Evolutionary conservation across 2,329 filamentous ascomycete genomes (phyloP), one percentile per base, ranked within the genome.

Genomic region (Botrytis cinerea): DNA sequence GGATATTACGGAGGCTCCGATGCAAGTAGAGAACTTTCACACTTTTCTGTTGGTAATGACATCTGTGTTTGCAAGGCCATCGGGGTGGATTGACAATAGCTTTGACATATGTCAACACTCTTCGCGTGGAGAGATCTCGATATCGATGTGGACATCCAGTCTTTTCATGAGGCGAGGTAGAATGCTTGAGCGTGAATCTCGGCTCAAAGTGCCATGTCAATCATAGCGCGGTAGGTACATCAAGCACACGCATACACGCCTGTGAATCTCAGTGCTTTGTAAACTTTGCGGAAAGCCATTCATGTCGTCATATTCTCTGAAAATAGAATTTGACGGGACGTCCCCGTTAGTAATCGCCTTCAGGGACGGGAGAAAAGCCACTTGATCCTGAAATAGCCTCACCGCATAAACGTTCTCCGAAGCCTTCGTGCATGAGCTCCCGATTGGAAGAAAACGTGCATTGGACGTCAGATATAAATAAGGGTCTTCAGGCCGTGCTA

Each of bases 1-100:
- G 4, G 9, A 28, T 18, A 9, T 46, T 20, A 14, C 2, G 61
- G 18, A 20, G 77, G 51, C 14, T 38, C n/a, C 0, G 22, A 66
- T 66, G 14, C 5, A 66, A 25, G 28, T 28, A 32, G 38, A 45
- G 73, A 75, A 25, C 74, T 74, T 61, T 59, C 10, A 38, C 25
- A 40, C 66, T 28, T 28, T 32, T n/a, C 43, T 43, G 9, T 4
- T 3, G 25, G 9, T 57, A 32, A 35, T 32, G n/a, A 25, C 18
- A 25, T 45, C 28, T 66, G 28, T 20, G 12, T 43, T 3, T 62
- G 40, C 16, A 28, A 6, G 20, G 20, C 12, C 16, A 10, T 28
- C 16, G 51, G 14, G 14, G 8, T 18, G 12, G 51, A 18, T 18
- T n/a, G 20, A 22, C 10, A 5, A 48, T 54, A 7, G 25, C 46